Conservation (phyloP, 495 filamentous ascomycete genomes). For the Lichina pygmaea region DNA sequence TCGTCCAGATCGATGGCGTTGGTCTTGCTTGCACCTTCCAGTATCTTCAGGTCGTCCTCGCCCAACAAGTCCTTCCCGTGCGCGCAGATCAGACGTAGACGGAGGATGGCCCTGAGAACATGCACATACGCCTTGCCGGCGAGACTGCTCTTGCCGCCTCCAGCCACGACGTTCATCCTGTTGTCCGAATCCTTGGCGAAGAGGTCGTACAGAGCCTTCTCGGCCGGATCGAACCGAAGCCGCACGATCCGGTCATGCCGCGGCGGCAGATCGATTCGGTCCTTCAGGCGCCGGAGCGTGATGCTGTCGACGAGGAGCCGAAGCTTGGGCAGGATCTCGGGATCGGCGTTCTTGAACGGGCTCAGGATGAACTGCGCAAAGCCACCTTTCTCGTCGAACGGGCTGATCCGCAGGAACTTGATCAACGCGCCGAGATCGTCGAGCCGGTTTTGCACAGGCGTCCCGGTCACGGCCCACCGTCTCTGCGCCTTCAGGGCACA, state of each 20-base stretch:
- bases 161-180: conserved; percentile 27
- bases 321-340: conserved; percentile 57
- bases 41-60: conserved; percentile 49
- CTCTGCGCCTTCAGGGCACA: conserved; percentile 56
- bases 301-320: conserved; percentile 82
- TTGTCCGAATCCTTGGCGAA: conserved; percentile 35
- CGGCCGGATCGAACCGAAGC: conserved; percentile 27
- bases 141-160: conserved; percentile 27
- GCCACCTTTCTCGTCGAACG: conserved; percentile 51
- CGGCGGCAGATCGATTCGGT: conserved; percentile 57
- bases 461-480: conserved; percentile 88
- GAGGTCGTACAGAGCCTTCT: conserved; percentile 27
- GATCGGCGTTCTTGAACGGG: conserved; percentile 61
- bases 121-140: conserved; percentile 68
- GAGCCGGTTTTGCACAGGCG: conserved; percentile 72
- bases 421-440: conserved; percentile 80
- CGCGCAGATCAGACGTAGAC: conserved; percentile 70
- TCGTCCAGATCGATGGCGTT: conserved; percentile 73
- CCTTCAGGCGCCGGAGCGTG: conserved; percentile 76
- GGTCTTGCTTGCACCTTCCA: conserved; percentile 49
- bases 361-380: conserved; percentile 56
- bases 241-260: conserved; percentile 42
- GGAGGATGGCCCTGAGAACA: conserved; percentile 70
- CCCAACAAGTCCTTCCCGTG: conserved; percentile 73
- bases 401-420: conserved; percentile 62